Conservation (phyloP, 2,329 filamentous ascomycete genomes). For the Setomelanomma holmii region DNA sequence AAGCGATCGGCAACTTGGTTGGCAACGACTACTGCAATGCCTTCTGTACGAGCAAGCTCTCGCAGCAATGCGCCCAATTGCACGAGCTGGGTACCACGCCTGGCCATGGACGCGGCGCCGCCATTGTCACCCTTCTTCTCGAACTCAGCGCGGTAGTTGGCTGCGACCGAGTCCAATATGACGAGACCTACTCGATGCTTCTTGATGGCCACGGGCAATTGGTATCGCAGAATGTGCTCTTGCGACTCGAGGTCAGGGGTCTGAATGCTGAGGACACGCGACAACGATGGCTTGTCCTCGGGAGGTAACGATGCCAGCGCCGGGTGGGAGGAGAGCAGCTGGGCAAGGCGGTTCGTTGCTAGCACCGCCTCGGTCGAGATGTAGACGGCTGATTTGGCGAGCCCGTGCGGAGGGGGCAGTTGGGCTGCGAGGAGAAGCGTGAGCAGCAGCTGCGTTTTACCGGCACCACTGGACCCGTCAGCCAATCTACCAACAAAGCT, state of each 20-base stretch:
- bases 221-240: slow-evolving; percentile 92
- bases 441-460: slow-evolving; percentile 94
- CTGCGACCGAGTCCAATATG: slow-evolving; percentile 88
- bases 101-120: slow-evolving; percentile 66
- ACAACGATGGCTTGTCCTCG: slow-evolving; percentile 67
- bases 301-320: slow-evolving; percentile 57
- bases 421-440: slow-evolving; percentile 84
- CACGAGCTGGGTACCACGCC: slow-evolving; percentile 77
- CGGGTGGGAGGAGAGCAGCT: slow-evolving; percentile 76
- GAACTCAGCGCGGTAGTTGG: slow-evolving; percentile 94
- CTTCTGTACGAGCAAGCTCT: slow-evolving; percentile 74
- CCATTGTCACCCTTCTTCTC: slow-evolving; percentile 60
- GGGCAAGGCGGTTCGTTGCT: slow-evolving; percentile 78
- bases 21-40: slow-evolving; percentile 85
- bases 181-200: slow-evolving; percentile 81
- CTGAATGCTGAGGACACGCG: slow-evolving; percentile 78
- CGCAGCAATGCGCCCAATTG: slow-evolving; percentile 78
- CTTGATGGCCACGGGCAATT: slow-evolving; percentile 83
- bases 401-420: slow-evolving; percentile 74
- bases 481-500: slow-evolving; percentile 3
- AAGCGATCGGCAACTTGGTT: slow-evolving; percentile 97
- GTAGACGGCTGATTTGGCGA: slow-evolving; percentile 81
- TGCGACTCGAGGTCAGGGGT: slow-evolving; percentile 92
- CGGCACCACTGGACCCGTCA: slow-evolving; percentile 70
- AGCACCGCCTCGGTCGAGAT: slow-evolving; percentile 91